Evolutionary conservation across 2,329 filamentous ascomycete species (phyloP).

Genomic region (Sclerotinia subarctica): DNA sequence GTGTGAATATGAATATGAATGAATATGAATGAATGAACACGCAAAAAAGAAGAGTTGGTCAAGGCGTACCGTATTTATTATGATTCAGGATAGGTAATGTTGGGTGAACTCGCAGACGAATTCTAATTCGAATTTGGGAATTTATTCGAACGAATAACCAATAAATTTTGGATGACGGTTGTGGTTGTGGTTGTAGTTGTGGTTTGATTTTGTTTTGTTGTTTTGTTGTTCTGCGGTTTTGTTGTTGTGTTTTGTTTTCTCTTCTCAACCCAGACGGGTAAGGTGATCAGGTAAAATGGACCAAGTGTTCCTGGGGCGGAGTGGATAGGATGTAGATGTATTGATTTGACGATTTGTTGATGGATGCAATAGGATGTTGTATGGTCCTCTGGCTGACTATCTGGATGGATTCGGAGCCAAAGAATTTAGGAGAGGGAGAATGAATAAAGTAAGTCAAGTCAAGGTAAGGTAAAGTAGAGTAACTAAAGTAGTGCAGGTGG

Average conservation of each 20-base stretch:
- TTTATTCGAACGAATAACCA: not conserved
- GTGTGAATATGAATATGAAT: not conserved
- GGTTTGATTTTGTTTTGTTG: not conserved
- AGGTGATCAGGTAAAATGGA: not conserved
- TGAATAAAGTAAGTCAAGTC: not conserved
- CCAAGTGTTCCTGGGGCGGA: not conserved
- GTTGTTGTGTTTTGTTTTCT: not conserved
- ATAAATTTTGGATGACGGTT: not conserved
- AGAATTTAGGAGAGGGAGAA: not conserved
- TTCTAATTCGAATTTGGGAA: not conserved
- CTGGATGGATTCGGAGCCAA: not conserved
- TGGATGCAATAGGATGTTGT: not conserved
- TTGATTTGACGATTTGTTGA: not conserved
- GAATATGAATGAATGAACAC: not conserved
- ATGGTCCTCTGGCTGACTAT: not conserved
- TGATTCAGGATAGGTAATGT: not conserved
- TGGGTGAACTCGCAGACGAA: too few species aligned
- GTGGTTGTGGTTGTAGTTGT: not conserved
- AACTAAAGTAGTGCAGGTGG: conserved; percentile 2
- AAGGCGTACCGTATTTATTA: conserved; percentile 16
- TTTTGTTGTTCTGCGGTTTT: not conserved
- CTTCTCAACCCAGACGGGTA: not conserved
- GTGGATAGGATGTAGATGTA: conserved; percentile 2
- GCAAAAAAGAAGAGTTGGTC: conserved; percentile 17
- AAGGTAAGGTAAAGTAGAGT: not conserved